Evolutionary conservation across 176 grass and related monocot genomes (phyloP).

Genomic region (Avena atlantica): DNA sequence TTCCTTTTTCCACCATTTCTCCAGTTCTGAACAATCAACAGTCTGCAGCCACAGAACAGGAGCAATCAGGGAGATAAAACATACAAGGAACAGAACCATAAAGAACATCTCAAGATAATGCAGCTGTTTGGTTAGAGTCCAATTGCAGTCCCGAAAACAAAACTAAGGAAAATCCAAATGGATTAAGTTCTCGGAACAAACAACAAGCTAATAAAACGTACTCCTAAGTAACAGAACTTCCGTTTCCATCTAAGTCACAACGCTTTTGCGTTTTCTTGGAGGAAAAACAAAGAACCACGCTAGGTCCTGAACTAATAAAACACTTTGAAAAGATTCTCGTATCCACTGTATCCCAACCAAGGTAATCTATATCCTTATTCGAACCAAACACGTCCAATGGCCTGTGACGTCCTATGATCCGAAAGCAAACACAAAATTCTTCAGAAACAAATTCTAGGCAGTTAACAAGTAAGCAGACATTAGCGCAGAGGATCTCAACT

Average conservation of each 20-base stretch:
- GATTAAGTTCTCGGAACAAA: not conserved
- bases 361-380: not conserved
- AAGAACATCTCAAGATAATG: not conserved
- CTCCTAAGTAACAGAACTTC: not conserved
- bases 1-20: slow-evolving; percentile 49
- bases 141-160: not conserved
- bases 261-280: not conserved
- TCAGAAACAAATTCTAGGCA: not conserved
- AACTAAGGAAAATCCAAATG: slow-evolving; percentile 20
- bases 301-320: slow-evolving; percentile 1
- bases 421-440: not conserved
- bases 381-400: not conserved
- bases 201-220: not conserved
- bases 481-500: not conserved
- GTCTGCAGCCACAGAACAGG: slow-evolving; percentile 42
- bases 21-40: slow-evolving; percentile 46
- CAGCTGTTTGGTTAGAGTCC: not conserved
- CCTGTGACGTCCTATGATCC: not conserved
- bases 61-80: slow-evolving; percentile 3
- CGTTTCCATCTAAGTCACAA: not conserved
- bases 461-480: not conserved
- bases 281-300: not conserved
- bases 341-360: not conserved
- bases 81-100: not conserved
- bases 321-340: not conserved